A percentile compares a stretch with the other conserved stretches of the same genome.
Evolutionary conservation across 331 rosid species (phyloP).

Genomic region (Saraca asoca): DNA sequence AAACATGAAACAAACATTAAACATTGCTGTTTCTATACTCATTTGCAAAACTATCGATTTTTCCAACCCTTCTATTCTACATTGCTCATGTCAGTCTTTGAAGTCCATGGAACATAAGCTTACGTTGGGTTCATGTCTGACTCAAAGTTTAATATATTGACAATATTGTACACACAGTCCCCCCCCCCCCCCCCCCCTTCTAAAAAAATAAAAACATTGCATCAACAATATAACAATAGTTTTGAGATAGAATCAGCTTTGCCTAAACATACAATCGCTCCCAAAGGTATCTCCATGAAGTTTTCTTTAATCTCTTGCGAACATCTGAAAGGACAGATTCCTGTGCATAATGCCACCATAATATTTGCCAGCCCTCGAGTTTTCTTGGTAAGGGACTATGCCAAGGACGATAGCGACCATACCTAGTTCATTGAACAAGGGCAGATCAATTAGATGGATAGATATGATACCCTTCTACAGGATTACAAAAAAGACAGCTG

Average conservation of each 20-base stretch:
- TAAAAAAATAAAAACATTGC: no score
- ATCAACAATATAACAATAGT: not conserved
- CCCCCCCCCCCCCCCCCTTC: no score
- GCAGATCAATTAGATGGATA: slow-evolving; percentile 26
- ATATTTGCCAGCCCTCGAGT: slow-evolving; percentile 66
- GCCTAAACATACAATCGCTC: slow-evolving; percentile 70
- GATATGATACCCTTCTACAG: not conserved
- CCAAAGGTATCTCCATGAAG: slow-evolving; percentile 88
- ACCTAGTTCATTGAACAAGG: slow-evolving; percentile 49
- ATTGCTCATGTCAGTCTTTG: no score
- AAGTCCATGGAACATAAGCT: no score
- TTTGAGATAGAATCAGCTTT: slow-evolving; percentile 11
- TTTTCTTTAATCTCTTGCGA: slow-evolving; percentile 72
- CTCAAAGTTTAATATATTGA: no score
- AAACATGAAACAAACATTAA: no score
- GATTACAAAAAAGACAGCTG: not conserved
- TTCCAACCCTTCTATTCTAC: no score
- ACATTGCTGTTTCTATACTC: no score
- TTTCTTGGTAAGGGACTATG: slow-evolving; percentile 60
- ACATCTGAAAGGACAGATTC: slow-evolving; percentile 86
- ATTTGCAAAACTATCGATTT: no score
- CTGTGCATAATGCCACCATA: slow-evolving; percentile 96
- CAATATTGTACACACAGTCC: no score
- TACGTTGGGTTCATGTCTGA: no score
- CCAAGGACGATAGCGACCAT: slow-evolving; percentile 94